Evolutionary conservation across 495 filamentous ascomycete species (phyloP), one percentile per base, ranked within the genome.

Genomic region (Trypethelium eluteriae): DNA sequence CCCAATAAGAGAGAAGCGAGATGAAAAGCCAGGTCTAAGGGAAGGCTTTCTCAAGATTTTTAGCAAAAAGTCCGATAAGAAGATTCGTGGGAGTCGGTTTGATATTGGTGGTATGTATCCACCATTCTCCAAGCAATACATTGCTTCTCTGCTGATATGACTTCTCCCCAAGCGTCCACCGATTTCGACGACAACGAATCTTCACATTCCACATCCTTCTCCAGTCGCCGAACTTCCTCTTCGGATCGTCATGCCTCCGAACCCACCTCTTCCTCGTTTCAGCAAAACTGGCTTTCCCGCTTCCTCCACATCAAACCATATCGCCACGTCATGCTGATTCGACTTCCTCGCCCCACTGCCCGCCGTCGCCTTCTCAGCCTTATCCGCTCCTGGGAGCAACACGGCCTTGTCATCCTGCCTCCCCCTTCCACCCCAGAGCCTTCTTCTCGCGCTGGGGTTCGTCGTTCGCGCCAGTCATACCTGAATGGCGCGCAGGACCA

Each of bases 241-340:
- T 69, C 66, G 53, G 70, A 72, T 14, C 53, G 32, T 32, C 53
- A 59, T 32, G 53, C 7, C 36, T 34, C 53, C 36, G 53, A 32
- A 6, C 53, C 53, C 36, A n/a, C 53, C 6, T 59, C 53, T 59
- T 59, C 53, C 7, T 59, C 53, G 6, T 59, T 59, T 36, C 53
- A 59, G 14, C 53, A 59, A 14, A 59, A 59, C 66, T 96, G 92
- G 92, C 81, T 98, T 62, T 85, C 89, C 41, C 88, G 89, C 16
- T 84, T 98, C 32, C 88, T 98, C 77, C 86, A 91, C 61, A 88
- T 97, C 75, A 96, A 94, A 72, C 93, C 94, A 0, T 88, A 88
- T 0, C 85, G 79, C 38, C 83, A 83, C 63, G 81, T 87, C 9
- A 73, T 97, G 11, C 92, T 91, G 73, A 88, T 98, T 70, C 82